Evolutionary conservation across 1,139 yeast species (phyloP), one percentile per base, ranked within the genome.

Genomic region (Arxiozyma telluris): DNA sequence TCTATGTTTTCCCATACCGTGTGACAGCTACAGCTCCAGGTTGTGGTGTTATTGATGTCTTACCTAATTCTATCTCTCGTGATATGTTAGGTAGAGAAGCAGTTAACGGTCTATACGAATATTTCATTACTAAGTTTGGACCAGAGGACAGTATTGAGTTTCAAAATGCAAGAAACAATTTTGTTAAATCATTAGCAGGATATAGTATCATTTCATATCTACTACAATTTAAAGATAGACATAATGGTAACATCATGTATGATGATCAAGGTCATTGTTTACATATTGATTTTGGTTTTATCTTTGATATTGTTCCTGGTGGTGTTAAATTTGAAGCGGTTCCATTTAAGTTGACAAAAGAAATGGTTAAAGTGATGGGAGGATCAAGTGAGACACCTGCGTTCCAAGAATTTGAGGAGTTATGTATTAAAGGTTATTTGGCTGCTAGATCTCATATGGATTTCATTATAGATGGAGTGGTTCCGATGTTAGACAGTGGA

Each of bases 11-110:
- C 73, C 98, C 99, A 1, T 80, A 94, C 71, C 76, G 98, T 60
- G 98, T 94, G 22, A 91, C 97, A 0, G 98, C 99, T 1, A 93
- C 99, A 7, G 97, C 96, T 1, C 98, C 98, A 1, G 98, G 99
- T 1, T 90, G 98, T 74, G 99, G 99, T 70, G 96, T 94, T 48
- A 93, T 94, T 73, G 99, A 94, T 68, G 98, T 94, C 43, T 78
- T 94, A 60, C 98, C 98, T 41, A 88, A 91, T 68, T 84, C 97
- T 17, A 84, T 90, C 30, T 88, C 96, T 49, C 83, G 99, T 73
- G 99, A 94, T 72, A 91, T 94, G 98, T 78, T 94, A 57, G 99
- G 99, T 47, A 83, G 99, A 66, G 98, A 94, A 68, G 98, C 98
- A 0, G 98, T 94, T 44, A 94, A 94, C 70, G 98, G 98, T 6